phyloP scores from a whole-genome alignment of 371 early-diverging fungal genomes.

The Phascolomyces articulosus region DNA sequence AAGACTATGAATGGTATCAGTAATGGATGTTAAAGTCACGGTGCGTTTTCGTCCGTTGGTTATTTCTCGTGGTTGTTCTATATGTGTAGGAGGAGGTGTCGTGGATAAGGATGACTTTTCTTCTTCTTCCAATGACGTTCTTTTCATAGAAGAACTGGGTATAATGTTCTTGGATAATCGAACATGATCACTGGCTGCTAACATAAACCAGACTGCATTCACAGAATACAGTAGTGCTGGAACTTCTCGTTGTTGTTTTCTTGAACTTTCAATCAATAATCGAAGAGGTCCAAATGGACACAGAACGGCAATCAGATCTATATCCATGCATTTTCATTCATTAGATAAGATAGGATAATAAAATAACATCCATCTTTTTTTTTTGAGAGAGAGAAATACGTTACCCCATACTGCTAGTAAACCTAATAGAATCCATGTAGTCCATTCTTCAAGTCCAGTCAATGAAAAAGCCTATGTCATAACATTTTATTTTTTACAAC shows the following conservation, averaged over 20 bases:
- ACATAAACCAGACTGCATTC: constrained; percentile 83
- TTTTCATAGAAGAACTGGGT: not conserved
- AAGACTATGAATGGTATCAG: constrained; percentile 17
- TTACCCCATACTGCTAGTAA: constrained; percentile 86
- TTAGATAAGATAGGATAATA: too few relatives aligned
- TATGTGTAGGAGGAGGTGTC: not conserved
- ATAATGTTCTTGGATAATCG: constrained; percentile 16
- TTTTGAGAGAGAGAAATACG: too few relatives aligned
- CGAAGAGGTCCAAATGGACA: constrained; percentile 91
- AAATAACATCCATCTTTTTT: too few relatives aligned
- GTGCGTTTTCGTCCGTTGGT: constrained; percentile 9
- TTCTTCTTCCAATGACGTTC: not conserved
- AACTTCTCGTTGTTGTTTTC: constrained; percentile 72
- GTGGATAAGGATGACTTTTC: too few relatives aligned
- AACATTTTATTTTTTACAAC: too few relatives aligned
- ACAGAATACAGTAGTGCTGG: constrained; percentile 83
- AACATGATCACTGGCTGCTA: constrained; percentile 49
- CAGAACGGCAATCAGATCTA: constrained; percentile 88
- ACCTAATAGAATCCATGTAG: constrained; percentile 85
- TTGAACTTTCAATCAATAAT: constrained; percentile 79
- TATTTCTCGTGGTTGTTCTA: not conserved
- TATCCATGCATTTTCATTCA: not conserved
- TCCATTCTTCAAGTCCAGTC: constrained; percentile 75
- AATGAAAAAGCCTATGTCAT: constrained; percentile 69
- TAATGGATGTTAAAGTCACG: constrained; percentile 14